A percentile compares a stretch with the other conserved stretches of the same genome.
Conservation (phyloP, 352 stramenopile genomes). For the Pilasporangium apinafurcum region DNA sequence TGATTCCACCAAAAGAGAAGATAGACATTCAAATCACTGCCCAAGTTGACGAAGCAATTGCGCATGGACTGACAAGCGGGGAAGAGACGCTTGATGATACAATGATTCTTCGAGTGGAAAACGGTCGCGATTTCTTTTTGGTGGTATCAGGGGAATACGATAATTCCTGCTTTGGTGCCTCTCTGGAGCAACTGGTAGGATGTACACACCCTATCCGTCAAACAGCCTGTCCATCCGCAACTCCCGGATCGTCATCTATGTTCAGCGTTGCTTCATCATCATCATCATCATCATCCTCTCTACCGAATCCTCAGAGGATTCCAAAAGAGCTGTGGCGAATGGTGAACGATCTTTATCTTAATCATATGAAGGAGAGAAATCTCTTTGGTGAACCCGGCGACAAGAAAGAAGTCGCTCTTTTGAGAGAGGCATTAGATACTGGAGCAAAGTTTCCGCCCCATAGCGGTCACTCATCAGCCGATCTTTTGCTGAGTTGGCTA, state of each 20-base stretch:
- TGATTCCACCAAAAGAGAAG: slow-evolving; percentile 77
- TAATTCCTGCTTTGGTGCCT: slow-evolving; percentile 93
- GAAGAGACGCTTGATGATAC: slow-evolving; percentile 94
- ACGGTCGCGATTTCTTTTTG: slow-evolving; percentile 95
- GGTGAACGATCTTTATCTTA: slow-evolving; percentile 93
- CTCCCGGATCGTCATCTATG: slow-evolving; percentile 18
- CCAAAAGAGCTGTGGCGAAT: slow-evolving; percentile 98
- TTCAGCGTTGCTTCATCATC: slow-evolving; percentile 39
- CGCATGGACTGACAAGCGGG: slow-evolving; percentile 85
- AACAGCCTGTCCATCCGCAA: too few relatives aligned
- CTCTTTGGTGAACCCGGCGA: slow-evolving; percentile 73
- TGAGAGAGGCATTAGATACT: slow-evolving; percentile 92
- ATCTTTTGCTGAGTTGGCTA: slow-evolving; percentile 89
- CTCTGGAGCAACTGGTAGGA: slow-evolving; percentile 92
- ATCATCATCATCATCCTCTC: too few relatives aligned
- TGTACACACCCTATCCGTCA: slow-evolving; percentile 85
- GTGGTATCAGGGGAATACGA: slow-evolving; percentile 91
- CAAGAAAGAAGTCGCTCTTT: slow-evolving; percentile 53
- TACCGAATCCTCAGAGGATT: slow-evolving; percentile 54
- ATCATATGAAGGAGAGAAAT: slow-evolving; percentile 73
- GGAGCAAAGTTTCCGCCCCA: slow-evolving; percentile 76
- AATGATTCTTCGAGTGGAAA: slow-evolving; percentile 95
- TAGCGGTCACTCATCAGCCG: slow-evolving; percentile 87
- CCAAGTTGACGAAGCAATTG: slow-evolving; percentile 85
- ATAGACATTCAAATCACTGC: slow-evolving; percentile 90